Evolutionary conservation across 768 basidiomycete species (phyloP).

Genomic region (Mrakia hoshinonis): DNA sequence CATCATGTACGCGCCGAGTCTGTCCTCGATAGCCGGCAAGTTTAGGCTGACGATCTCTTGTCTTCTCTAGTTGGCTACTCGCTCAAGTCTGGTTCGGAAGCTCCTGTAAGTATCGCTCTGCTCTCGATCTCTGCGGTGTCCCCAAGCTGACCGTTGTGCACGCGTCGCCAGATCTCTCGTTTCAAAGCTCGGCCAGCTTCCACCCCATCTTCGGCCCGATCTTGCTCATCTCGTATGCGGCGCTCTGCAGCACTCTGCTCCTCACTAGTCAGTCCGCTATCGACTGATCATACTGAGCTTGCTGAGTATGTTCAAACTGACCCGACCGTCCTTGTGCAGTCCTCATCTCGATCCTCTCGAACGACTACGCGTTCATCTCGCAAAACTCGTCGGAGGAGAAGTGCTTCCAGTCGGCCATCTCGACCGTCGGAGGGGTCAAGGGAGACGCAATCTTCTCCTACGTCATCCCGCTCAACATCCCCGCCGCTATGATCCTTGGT

Average conservation of each 20-base stretch:
- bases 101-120: background rate
- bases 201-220: constrained; percentile 13
- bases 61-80: constrained; percentile 58
- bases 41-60: constrained; percentile 19
- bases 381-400: constrained; percentile 47
- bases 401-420: constrained; percentile 75
- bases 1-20: background rate
- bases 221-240: constrained; percentile 55
- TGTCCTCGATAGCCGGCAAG: background rate
- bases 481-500: constrained; percentile 67
- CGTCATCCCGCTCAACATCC: constrained; percentile 53
- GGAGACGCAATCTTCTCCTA: constrained; percentile 26
- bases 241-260: constrained; percentile 65
- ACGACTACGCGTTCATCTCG: constrained; percentile 73
- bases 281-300: too few species aligned
- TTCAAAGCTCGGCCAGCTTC: too few species aligned
- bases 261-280: constrained; percentile 58
- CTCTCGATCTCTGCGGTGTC: background rate
- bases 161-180: constrained; percentile 36
- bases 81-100: constrained; percentile 74
- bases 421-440: constrained; percentile 58
- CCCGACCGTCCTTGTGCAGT: constrained; percentile 39
- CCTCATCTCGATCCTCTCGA: constrained; percentile 81
- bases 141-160: background rate
- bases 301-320: too few species aligned